Conservation (phyloP, 768 basidiomycete genomes). For the Mrakia gelida region DNA sequence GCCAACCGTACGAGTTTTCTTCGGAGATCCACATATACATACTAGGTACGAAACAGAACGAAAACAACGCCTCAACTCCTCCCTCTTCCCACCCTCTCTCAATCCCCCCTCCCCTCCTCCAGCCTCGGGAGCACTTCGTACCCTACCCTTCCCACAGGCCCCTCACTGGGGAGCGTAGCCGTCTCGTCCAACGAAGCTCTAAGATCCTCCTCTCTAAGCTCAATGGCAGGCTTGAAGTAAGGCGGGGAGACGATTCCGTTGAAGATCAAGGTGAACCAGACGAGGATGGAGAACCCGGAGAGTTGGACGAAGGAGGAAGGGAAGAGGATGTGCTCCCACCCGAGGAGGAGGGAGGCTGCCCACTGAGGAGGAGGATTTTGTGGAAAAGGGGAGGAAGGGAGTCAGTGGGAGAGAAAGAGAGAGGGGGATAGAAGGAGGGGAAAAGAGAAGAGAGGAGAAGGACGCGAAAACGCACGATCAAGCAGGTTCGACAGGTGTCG, state of each 20-base stretch:
- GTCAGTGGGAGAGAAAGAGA: background rate
- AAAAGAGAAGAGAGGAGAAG: background rate
- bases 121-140: conserved; percentile 13
- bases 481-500: conserved; percentile 89
- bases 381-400: too few species aligned
- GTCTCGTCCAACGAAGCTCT: conserved; percentile 9
- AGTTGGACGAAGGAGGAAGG: conserved; percentile 80
- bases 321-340: conserved; percentile 82
- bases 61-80: too few species aligned
- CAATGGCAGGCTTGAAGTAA: background rate
- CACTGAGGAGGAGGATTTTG: too few species aligned
- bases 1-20: too few species aligned
- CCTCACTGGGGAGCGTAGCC: conserved; percentile 5
- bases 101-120: background rate
- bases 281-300: conserved; percentile 76
- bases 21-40: too few species aligned
- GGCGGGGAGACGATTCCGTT: background rate
- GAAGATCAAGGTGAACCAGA: conserved; percentile 56
- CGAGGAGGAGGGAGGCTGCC: conserved; percentile 49
- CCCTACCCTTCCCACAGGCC: background rate
- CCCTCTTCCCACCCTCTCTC: background rate
- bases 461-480: conserved; percentile 51
- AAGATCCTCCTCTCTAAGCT: conserved; percentile 9
- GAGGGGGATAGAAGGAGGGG: background rate
- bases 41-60: too few species aligned